Evolutionary conservation across 169 alveolate species (phyloP).

Genomic region (Babesia gibsoni): DNA sequence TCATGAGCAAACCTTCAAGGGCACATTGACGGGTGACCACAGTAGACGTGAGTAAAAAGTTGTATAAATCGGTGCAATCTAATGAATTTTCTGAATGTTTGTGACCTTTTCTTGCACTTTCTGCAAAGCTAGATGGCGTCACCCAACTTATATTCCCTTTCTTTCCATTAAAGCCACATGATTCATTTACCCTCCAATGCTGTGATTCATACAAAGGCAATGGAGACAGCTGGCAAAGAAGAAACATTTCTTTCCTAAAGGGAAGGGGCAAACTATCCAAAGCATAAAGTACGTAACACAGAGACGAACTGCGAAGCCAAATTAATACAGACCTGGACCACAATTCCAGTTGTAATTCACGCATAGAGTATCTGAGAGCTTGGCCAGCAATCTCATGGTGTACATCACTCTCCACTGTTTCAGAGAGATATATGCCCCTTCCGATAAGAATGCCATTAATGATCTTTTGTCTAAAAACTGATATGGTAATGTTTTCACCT

Average conservation of each 20-base stretch:
- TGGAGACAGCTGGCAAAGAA: not conserved
- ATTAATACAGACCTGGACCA: constrained; percentile 40
- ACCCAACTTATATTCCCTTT: no score
- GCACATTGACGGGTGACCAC: constrained; percentile 15
- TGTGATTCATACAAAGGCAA: no score
- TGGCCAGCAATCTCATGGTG: not conserved
- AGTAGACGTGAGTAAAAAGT: no score
- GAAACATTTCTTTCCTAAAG: not conserved
- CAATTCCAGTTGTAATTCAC: constrained; percentile 23
- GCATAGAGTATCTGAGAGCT: constrained; percentile 4
- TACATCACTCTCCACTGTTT: not conserved
- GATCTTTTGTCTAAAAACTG: not conserved
- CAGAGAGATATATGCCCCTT: constrained; percentile 26
- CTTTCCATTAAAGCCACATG: no score
- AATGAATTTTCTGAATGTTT: no score
- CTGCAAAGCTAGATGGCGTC: no score
- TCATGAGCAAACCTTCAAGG: constrained; percentile 14
- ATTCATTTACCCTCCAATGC: no score
- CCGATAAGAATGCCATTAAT: not conserved
- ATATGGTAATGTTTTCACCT: not conserved
- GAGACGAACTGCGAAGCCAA: constrained; percentile 24
- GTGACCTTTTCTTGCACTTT: no score
- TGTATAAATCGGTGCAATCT: no score
- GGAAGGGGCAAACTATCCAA: constrained; percentile 16
- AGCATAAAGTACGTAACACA: constrained; percentile 25